These are phyloP conservation scores for Sarcomyxa edulis DNA, from an alignment of 768 basidiomycete species.

Conservation along the genomic window DNA sequence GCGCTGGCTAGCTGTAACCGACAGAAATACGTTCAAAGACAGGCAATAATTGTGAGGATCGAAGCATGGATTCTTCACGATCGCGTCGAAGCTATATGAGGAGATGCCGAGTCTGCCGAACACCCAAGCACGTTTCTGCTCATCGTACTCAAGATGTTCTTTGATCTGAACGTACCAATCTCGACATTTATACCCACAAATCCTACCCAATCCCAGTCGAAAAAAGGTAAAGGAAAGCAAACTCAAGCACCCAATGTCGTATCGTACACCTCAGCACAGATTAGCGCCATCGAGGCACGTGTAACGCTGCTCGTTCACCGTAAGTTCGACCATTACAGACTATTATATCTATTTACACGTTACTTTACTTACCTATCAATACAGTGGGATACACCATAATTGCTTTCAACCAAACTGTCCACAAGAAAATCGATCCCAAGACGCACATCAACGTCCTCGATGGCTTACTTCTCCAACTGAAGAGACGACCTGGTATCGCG, in stretches of 20 bases:
- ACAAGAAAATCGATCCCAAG: constrained; percentile 68
- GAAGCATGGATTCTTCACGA: too few species aligned
- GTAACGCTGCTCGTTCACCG: constrained; percentile 69
- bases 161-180: constrained; percentile 62
- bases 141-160: too few species aligned
- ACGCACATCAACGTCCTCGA: constrained; percentile 61
- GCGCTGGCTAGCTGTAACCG: too few species aligned
- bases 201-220: constrained; percentile 28
- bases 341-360: constrained; percentile 8
- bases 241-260: too few species aligned
- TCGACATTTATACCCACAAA: too few species aligned
- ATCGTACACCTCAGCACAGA: constrained; percentile 50
- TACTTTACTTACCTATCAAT: constrained; percentile 7
- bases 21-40: too few species aligned
- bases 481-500: constrained; percentile 51
- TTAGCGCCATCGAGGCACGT: constrained; percentile 51
- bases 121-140: too few species aligned
- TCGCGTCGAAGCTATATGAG: too few species aligned
- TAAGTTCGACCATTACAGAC: constrained; percentile 29
- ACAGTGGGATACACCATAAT: constrained; percentile 84
- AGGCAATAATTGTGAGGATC: too few species aligned
- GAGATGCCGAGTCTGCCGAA: too few species aligned
- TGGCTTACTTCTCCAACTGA: constrained; percentile 48
- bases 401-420: constrained; percentile 68
- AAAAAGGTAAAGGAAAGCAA: constrained; percentile 57